Percentiles rank a stretch among this genome's conserved stretches.
Conservation (phyloP, 768 basidiomycete species). For the Auriscalpium vulgare region DNA sequence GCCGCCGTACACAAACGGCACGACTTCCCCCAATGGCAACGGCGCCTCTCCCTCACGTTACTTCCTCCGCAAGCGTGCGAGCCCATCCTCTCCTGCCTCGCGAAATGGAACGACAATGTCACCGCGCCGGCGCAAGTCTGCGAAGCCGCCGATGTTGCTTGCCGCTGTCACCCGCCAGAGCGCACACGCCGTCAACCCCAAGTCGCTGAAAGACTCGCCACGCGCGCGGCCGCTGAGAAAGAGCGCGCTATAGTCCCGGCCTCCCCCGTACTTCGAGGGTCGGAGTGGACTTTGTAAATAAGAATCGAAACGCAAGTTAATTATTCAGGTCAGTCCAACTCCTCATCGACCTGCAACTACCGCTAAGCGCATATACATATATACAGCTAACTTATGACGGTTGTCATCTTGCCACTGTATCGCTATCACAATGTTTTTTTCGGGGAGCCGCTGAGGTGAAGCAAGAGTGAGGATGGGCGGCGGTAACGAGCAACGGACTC, state of each 20-base stretch:
- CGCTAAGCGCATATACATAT: too few species aligned
- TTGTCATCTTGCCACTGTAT: background rate
- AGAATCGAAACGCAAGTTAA: background rate
- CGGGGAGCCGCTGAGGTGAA: too few species aligned
- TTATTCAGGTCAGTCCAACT: background rate
- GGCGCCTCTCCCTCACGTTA: slow-evolving; percentile 14
- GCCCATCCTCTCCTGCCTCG: background rate
- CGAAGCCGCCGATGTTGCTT: background rate
- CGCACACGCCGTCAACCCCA: slow-evolving; percentile 4
- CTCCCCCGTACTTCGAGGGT: too few species aligned
- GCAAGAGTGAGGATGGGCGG: too few species aligned
- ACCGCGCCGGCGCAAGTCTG: slow-evolving; percentile 1
- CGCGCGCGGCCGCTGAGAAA: slow-evolving; percentile 13
- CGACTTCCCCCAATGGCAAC: background rate
- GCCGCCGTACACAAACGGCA: background rate
- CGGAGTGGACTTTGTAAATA: background rate
- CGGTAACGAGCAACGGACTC: too few species aligned
- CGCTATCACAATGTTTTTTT: background rate
- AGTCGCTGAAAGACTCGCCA: slow-evolving; percentile 9
- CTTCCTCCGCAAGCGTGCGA: slow-evolving; percentile 17
- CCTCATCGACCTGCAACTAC: background rate
- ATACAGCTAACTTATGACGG: too few species aligned
- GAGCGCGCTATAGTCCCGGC: background rate
- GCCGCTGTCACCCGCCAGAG: slow-evolving; percentile 9
- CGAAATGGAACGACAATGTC: background rate